Conservation (phyloP, 331 rosid genomes). For the Arachis monticola region DNA sequence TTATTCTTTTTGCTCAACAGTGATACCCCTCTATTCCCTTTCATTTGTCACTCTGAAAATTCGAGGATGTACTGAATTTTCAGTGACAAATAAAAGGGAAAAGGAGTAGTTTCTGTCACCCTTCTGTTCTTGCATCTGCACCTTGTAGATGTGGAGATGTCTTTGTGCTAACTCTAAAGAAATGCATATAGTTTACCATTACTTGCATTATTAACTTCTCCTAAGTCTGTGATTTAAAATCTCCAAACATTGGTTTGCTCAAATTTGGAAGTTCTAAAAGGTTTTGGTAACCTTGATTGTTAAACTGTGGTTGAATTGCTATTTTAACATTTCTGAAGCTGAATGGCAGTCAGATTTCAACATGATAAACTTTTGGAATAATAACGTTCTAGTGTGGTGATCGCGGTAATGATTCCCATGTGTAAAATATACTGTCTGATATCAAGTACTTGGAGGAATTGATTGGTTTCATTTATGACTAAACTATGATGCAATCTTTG, state of each 20-base stretch:
- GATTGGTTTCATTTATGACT: slow-evolving; percentile 18
- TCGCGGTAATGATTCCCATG: background rate
- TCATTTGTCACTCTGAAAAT: too few species aligned
- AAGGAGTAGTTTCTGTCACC: slow-evolving; percentile 2
- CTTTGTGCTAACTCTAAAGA: background rate
- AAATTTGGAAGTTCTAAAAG: slow-evolving; percentile 11
- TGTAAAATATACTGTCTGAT: slow-evolving; percentile 7
- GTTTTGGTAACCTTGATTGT: background rate
- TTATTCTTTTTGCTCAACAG: slow-evolving; percentile 24
- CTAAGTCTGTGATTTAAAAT: slow-evolving; percentile 22
- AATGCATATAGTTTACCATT: slow-evolving; percentile 8
- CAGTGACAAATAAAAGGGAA: too few species aligned
- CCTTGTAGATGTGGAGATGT: background rate
- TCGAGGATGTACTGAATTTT: too few species aligned
- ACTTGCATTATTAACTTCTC: slow-evolving; percentile 3
- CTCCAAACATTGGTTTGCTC: slow-evolving; percentile 19
- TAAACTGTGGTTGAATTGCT: slow-evolving; percentile 6
- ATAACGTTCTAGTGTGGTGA: background rate
- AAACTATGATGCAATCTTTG: slow-evolving; percentile 17
- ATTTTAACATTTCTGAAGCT: slow-evolving; percentile 10
- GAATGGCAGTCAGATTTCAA: slow-evolving; percentile 7
- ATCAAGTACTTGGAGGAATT: background rate
- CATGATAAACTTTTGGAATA: slow-evolving; percentile 5
- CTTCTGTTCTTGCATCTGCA: slow-evolving; percentile 15
- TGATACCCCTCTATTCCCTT: background rate